phyloP scores from a whole-genome alignment of 768 basidiomycete species.

The Fibroporia radiculosa region DNA sequence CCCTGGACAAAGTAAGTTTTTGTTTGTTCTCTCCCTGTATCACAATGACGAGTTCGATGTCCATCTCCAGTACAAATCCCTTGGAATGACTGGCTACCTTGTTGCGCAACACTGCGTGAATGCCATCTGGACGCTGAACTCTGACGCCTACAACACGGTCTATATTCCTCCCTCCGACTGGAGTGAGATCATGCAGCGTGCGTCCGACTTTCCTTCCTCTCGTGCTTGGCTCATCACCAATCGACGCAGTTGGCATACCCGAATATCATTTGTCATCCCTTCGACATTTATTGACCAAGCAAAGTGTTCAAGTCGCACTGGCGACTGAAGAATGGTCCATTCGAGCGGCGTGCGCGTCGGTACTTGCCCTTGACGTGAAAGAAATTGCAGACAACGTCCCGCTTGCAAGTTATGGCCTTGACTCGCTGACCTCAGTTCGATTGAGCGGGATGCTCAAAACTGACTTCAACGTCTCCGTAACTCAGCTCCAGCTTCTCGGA shows the following conservation, averaged over 20 bases:
- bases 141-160: background rate
- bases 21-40: too few species aligned
- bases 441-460: constrained; percentile 4
- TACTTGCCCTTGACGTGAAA: constrained; percentile 3
- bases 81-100: constrained; percentile 5
- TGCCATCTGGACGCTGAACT: constrained; percentile 6
- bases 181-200: constrained; percentile 4
- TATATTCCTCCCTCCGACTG: constrained; percentile 7
- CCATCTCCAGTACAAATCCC: background rate
- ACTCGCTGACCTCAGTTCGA: constrained; percentile 8
- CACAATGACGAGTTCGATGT: too few species aligned
- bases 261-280: background rate
- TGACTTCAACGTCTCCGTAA: constrained; percentile 2
- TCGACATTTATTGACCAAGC: constrained; percentile 6
- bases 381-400: constrained; percentile 4
- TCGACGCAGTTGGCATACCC: constrained; percentile 2
- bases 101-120: constrained; percentile 7
- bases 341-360: constrained; percentile 3
- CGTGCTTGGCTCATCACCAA: background rate
- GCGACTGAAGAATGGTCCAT: constrained; percentile 5
- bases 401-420: constrained; percentile 4
- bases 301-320: background rate
- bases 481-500: constrained; percentile 5
- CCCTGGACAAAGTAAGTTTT: constrained; percentile 3
- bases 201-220: background rate